These are phyloP conservation scores for Leccinum variabile DNA, from an alignment of 1,284 basidiomycete genomes.

Conservation along the genomic window DNA sequence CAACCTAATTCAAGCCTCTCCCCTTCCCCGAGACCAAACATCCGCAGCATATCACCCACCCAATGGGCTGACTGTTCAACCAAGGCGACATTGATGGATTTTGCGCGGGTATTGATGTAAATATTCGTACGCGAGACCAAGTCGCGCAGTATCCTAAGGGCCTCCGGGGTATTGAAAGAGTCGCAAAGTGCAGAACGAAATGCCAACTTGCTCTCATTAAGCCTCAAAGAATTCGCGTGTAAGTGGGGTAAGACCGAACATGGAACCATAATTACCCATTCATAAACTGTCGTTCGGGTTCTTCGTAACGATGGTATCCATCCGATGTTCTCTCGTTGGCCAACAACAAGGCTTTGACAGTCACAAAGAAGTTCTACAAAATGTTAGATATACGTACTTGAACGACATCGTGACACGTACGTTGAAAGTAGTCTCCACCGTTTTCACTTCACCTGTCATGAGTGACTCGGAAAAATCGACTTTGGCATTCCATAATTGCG, in stretches of 20 bases:
- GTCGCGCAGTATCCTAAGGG: slow-evolving; percentile 77
- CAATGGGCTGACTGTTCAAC: slow-evolving; percentile 80
- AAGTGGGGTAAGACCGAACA: slow-evolving; percentile 16
- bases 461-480: slow-evolving; percentile 94
- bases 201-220: slow-evolving; percentile 72
- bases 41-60: slow-evolving; percentile 87
- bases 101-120: slow-evolving; percentile 73
- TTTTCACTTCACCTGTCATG: slow-evolving; percentile 87
- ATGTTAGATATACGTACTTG: slow-evolving; percentile 6
- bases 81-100: slow-evolving; percentile 66
- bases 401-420: slow-evolving; percentile 45
- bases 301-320: slow-evolving; percentile 63
- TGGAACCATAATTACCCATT: slow-evolving; percentile 47
- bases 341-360: slow-evolving; percentile 77
- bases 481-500: slow-evolving; percentile 89
- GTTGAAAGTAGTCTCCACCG: slow-evolving; percentile 85
- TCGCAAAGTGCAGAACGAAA: slow-evolving; percentile 95
- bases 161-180: slow-evolving; percentile 94
- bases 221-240: slow-evolving; percentile 42
- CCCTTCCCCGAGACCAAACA: slow-evolving; percentile 95
- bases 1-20: slow-evolving; percentile 65
- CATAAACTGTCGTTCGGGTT: slow-evolving; percentile 65
- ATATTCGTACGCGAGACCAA: slow-evolving; percentile 88
- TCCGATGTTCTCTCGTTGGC: slow-evolving; percentile 51
- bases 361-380: slow-evolving; percentile 94